phyloP scores from a whole-genome alignment of 768 basidiomycete species.

The Amanita pallidorosea region DNA sequence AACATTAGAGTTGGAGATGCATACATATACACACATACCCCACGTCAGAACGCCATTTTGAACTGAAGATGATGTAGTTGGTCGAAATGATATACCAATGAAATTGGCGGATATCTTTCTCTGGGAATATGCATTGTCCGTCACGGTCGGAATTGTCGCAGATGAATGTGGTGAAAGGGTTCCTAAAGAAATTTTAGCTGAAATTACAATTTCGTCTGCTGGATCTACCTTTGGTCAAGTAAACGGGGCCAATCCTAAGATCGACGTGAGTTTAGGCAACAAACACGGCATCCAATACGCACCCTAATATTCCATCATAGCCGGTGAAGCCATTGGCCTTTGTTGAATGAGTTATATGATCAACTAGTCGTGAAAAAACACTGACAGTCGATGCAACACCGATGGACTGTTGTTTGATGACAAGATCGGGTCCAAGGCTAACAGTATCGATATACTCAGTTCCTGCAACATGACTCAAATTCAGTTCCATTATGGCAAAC shows the following conservation, averaged over 20 bases:
- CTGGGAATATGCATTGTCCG: constrained; percentile 36
- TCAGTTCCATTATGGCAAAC: neutral
- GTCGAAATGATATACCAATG: constrained; percentile 43
- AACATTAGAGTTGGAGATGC: constrained; percentile 11
- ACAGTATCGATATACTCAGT: constrained; percentile 45
- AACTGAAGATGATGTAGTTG: constrained; percentile 18
- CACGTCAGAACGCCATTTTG: constrained; percentile 45
- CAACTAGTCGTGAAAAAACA: neutral
- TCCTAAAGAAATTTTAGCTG: constrained; percentile 10
- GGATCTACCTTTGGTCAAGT: constrained; percentile 32
- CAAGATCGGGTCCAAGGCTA: constrained; percentile 35
- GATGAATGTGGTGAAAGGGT: constrained; percentile 22
- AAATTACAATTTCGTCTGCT: neutral
- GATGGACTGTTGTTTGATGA: constrained; percentile 43
- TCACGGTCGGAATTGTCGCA: constrained; percentile 40
- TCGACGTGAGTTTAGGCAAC: neutral
- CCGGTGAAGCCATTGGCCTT: constrained; percentile 31
- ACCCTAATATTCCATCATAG: constrained; percentile 61
- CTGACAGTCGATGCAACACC: constrained; percentile 40
- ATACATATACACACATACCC: constrained; percentile 22
- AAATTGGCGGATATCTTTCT: constrained; percentile 27
- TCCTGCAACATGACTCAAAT: constrained; percentile 15
- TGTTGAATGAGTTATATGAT: neutral
- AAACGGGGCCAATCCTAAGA: constrained; percentile 47
- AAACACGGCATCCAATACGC: constrained; percentile 4